Conservation (phyloP, 305 asterid genomes). For the Rubia balearica region DNA sequence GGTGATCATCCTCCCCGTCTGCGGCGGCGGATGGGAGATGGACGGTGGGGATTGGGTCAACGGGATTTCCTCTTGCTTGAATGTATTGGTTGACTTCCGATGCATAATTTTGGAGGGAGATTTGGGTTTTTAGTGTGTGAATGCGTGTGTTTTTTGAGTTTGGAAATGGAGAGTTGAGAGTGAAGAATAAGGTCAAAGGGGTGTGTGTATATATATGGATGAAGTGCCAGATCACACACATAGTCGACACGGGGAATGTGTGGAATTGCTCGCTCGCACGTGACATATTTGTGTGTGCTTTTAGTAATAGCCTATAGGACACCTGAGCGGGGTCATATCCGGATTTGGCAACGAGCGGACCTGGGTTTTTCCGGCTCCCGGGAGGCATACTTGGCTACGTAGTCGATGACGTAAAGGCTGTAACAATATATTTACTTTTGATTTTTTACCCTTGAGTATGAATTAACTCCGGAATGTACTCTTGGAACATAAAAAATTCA, state of each 20-base stretch:
- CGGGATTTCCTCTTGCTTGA: constrained; percentile 21
- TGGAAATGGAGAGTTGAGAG: not conserved
- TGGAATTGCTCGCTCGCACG: not conserved
- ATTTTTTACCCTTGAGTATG: no score
- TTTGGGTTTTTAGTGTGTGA: not conserved
- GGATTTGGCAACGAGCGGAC: not conserved
- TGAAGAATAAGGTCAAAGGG: constrained; percentile 19
- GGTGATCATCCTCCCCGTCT: constrained; percentile 23
- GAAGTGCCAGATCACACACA: constrained; percentile 42
- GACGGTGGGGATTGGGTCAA: not conserved
- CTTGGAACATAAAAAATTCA: no score
- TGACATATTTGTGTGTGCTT: not conserved
- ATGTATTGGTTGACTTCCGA: constrained; percentile 48
- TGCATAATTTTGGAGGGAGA: constrained; percentile 9
- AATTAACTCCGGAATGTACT: no score
- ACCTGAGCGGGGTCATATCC: no score
- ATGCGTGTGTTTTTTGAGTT: not conserved
- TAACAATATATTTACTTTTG: no score
- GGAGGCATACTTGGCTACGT: not conserved
- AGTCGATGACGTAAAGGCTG: not conserved
- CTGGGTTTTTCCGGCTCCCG: not conserved
- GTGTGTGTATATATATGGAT: constrained; percentile 16
- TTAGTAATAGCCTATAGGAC: no score
- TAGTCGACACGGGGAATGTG: constrained; percentile 37
- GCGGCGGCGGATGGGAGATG: not conserved